Evolutionary conservation across 805 yeast genomes (phyloP).

Genomic region (Wickerhamomyces bisporus): DNA sequence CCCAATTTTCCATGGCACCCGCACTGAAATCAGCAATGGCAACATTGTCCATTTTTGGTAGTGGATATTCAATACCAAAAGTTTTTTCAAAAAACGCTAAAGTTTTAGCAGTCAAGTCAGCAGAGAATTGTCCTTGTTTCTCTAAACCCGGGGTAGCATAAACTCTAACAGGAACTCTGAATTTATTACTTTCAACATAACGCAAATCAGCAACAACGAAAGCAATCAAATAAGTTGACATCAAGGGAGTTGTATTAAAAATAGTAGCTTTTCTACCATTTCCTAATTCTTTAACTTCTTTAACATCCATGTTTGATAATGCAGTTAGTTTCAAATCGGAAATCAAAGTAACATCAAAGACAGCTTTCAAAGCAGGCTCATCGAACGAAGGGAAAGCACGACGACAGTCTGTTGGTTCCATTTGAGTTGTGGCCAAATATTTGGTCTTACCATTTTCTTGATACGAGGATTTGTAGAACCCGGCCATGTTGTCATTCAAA

Average conservation of each 20-base stretch:
- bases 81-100: constrained; percentile 66
- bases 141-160: constrained; percentile 78
- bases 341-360: constrained; percentile 59
- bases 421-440: constrained; percentile 77
- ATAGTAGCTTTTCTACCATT: constrained; percentile 45
- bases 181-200: constrained; percentile 60
- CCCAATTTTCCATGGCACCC: constrained; percentile 90
- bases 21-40: constrained; percentile 82
- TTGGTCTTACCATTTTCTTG: constrained; percentile 57
- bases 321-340: constrained; percentile 52
- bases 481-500: constrained; percentile 76
- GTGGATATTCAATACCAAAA: constrained; percentile 70
- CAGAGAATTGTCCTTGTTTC: constrained; percentile 65
- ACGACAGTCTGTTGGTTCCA: constrained; percentile 84
- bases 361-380: constrained; percentile 76
- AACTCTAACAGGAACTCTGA: constrained; percentile 72
- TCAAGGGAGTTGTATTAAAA: constrained; percentile 73
- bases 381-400: constrained; percentile 85
- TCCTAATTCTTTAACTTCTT: constrained; percentile 39
- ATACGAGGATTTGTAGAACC: constrained; percentile 71
- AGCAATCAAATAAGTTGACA: constrained; percentile 84
- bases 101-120: constrained; percentile 70
- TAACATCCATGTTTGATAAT: constrained; percentile 66
- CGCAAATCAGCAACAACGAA: constrained; percentile 78
- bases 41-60: constrained; percentile 78